Evolutionary conservation across 805 yeast species (phyloP), one percentile per base, ranked within the genome.

Genomic region (Kazachstania kunashirensis): DNA sequence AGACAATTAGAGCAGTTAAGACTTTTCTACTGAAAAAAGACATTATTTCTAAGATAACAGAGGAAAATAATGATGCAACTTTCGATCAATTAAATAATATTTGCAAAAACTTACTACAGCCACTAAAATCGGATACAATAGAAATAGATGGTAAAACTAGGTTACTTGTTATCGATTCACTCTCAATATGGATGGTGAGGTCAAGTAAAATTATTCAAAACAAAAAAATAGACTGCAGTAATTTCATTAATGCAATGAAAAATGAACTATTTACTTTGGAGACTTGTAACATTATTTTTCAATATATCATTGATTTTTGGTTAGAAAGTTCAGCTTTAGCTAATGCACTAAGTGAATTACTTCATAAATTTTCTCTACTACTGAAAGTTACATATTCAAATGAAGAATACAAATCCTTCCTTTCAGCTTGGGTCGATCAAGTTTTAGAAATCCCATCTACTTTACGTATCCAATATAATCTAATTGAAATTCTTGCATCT

Each of bases 241-340:
- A 34, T 11, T 47, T 43, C 25, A 10, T 20, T 13, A 24, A 21
- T 5, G 24, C 24, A 6, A 26, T 55, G 4, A 33, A 30, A 15
- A 39, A 40, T 1, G 33, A 49, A 13, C 31, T 57, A 8, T 37
- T 52, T 7, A 39, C 47, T 5, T 31, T 36, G 5, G 49, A 54
- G 2, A 50, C 42, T 11, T 47, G 67, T 5, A 52, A 56, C 19
- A 44, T 39, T 18, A 37, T 76, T 2, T 73, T 73, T 48, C 63
- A 63, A 17, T 80, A 71, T 52, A 67, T 80, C 11, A 58, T 79
- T 26, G 86, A 77, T 45, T 77, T 72, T 52, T 77, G 86, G 77
- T 75, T 73, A 36, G 83, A 78, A 34, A 71, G 83, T 1, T 77
- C 80, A 4, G 77, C 94, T 0, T 55, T 83, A 19, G 75, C 79